phyloP scores from a whole-genome alignment of 345 rosid genomes.

The Isatis tinctoria region DNA sequence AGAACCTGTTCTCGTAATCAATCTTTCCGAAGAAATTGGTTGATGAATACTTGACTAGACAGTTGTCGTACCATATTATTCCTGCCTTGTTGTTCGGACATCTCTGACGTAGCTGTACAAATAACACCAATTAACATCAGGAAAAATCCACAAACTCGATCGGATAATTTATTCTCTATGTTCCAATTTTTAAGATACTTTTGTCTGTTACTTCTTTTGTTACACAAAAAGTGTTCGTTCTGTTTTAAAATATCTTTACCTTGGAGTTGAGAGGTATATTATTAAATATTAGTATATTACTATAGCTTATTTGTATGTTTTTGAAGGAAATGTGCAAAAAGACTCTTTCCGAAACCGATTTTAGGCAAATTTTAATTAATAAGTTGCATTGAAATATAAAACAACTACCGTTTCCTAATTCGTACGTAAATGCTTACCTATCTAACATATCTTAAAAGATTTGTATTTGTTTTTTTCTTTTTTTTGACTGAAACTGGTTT shows the following conservation, averaged over 20 bases:
- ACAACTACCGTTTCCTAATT: too few relatives aligned
- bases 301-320: too few relatives aligned
- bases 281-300: too few relatives aligned
- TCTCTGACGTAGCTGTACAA: slow-evolving; percentile 22
- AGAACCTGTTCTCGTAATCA: slow-evolving; percentile 38
- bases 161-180: not conserved
- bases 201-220: not conserved
- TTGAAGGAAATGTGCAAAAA: too few relatives aligned
- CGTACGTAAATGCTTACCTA: not conserved
- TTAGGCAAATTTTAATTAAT: too few relatives aligned
- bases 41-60: slow-evolving; percentile 55
- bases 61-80: slow-evolving; percentile 53
- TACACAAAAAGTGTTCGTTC: not conserved
- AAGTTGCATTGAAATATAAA: too few relatives aligned
- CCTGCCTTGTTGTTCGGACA: slow-evolving; percentile 52
- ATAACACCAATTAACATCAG: not conserved
- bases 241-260: not conserved
- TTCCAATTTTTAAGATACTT: not conserved
- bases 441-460: not conserved
- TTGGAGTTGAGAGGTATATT: too few relatives aligned
- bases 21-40: slow-evolving; percentile 48
- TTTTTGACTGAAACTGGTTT: too few relatives aligned
- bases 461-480: too few relatives aligned
- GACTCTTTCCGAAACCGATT: too few relatives aligned
- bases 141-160: not conserved